Percentiles rank a stretch among this genome's conserved stretches.
Evolutionary conservation across 116 monocot genomes (phyloP).

Genomic region (Iris pallida): DNA sequence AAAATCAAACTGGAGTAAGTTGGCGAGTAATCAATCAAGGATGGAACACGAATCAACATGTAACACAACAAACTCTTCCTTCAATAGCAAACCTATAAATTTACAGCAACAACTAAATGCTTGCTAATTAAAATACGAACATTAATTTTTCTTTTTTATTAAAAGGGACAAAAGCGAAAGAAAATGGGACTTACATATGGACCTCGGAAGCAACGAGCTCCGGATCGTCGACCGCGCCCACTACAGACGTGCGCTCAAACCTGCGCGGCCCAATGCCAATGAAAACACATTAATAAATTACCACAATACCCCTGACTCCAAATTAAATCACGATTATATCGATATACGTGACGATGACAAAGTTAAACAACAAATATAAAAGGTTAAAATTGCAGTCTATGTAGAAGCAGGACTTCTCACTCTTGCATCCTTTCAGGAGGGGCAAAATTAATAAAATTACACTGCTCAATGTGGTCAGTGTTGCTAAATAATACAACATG

Average conservation of each 20-base stretch:
- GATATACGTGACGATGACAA: background rate
- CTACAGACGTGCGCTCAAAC: slow-evolving; percentile 4
- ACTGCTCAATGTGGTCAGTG: no score
- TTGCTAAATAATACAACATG: no score
- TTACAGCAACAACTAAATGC: background rate
- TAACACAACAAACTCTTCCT: background rate
- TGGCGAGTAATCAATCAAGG: background rate
- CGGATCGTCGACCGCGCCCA: slow-evolving; percentile 56
- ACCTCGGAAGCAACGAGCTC: slow-evolving; percentile 41
- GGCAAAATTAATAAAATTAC: no score
- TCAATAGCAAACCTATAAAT: background rate
- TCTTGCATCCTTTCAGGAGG: no score
- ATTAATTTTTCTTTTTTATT: background rate
- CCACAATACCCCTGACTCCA: background rate
- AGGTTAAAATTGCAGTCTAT: background rate
- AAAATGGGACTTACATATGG: slow-evolving; percentile 26
- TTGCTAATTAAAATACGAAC: background rate
- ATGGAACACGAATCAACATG: background rate
- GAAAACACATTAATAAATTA: background rate
- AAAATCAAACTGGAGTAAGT: no score
- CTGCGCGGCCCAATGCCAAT: slow-evolving; percentile 1
- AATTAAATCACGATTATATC: background rate
- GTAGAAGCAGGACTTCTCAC: background rate
- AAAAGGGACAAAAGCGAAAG: background rate
- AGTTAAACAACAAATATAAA: background rate